Percentiles rank a stretch among this genome's conserved stretches.
These are phyloP conservation scores for Suillus paluster DNA, from an alignment of 768 basidiomycete species.

Conservation along the genomic window DNA sequence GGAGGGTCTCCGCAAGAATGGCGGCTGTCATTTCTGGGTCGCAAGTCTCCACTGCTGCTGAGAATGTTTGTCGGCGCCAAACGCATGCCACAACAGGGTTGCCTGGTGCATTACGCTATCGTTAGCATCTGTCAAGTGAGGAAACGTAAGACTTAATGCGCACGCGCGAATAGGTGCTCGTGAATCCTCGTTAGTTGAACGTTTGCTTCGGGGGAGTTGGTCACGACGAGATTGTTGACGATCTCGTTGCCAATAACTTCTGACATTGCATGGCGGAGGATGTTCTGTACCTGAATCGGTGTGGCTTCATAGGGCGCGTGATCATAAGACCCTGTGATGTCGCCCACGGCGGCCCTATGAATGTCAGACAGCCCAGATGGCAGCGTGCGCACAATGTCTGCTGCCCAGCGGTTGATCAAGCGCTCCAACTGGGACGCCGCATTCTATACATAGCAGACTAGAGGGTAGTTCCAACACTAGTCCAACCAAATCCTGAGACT, in stretches of 20 bases:
- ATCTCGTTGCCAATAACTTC: conserved; percentile 76
- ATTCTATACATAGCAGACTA: conserved; percentile 50
- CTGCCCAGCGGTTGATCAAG: conserved; percentile 86
- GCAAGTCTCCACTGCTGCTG: conserved; percentile 80
- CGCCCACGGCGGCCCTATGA: conserved; percentile 61
- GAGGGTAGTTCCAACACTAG: background rate
- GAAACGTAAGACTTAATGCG: conserved; percentile 27
- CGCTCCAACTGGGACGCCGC: conserved; percentile 82
- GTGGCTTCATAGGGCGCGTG: conserved; percentile 47
- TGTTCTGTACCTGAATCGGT: conserved; percentile 76
- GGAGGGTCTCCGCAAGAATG: conserved; percentile 76
- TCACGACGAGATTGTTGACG: conserved; percentile 85
- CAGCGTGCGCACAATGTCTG: conserved; percentile 66
- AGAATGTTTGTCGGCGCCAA: conserved; percentile 90
- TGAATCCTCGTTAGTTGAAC: conserved; percentile 84
- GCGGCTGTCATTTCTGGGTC: conserved; percentile 69
- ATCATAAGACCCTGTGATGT: conserved; percentile 58
- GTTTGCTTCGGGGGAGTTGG: conserved; percentile 85
- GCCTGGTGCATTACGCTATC: conserved; percentile 45
- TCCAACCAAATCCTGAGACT: conserved; percentile 22
- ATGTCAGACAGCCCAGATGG: conserved; percentile 57
- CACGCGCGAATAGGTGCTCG: conserved; percentile 85
- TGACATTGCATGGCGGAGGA: conserved; percentile 80
- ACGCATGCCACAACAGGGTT: conserved; percentile 89
- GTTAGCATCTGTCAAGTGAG: conserved; percentile 2